These are phyloP conservation scores for Neocucurbitaria cava DNA, from an alignment of 2,329 filamentous ascomycete genomes.

Conservation along the genomic window DNA sequence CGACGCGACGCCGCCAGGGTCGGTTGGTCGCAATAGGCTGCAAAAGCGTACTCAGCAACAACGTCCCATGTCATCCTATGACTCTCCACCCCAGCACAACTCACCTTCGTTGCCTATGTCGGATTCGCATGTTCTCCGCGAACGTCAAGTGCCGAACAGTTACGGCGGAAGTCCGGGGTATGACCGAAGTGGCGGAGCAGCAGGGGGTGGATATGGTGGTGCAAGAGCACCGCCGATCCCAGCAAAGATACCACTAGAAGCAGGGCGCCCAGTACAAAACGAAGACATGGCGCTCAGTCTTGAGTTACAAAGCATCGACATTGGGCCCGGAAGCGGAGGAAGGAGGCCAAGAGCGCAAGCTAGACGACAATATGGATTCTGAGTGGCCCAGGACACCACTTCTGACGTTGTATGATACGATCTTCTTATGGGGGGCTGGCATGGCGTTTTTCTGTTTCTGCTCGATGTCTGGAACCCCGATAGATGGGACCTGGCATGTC, in stretches of 20 bases:
- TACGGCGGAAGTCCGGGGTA: slow-evolving; percentile 42
- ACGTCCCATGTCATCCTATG: slow-evolving; percentile 18
- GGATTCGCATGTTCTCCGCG: slow-evolving; percentile 39
- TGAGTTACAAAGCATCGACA: slow-evolving; percentile 67
- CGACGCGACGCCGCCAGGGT: slow-evolving; percentile 19
- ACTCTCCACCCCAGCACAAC: slow-evolving; percentile 16
- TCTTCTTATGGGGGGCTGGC: neutral
- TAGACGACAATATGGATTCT: slow-evolving; percentile 22
- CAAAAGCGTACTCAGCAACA: slow-evolving; percentile 38
- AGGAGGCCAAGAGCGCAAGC: slow-evolving; percentile 17
- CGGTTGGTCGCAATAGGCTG: slow-evolving; percentile 33
- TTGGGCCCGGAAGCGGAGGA: slow-evolving; percentile 45
- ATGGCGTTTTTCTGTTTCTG: neutral
- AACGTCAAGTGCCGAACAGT: slow-evolving; percentile 42
- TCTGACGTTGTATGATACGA: neutral
- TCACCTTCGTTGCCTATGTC: slow-evolving; percentile 24
- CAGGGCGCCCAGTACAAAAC: slow-evolving; percentile 21
- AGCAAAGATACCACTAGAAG: slow-evolving; percentile 69
- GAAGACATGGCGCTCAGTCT: slow-evolving; percentile 68
- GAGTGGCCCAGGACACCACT: neutral
- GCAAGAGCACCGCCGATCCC: slow-evolving; percentile 66
- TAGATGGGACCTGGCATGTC: neutral
- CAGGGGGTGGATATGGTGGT: neutral
- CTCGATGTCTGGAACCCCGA: neutral
- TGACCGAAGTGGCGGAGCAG: slow-evolving; percentile 13